Evolutionary conservation across 176 grass and related monocot species (phyloP).

Genomic region (Aechmea fasciata): DNA sequence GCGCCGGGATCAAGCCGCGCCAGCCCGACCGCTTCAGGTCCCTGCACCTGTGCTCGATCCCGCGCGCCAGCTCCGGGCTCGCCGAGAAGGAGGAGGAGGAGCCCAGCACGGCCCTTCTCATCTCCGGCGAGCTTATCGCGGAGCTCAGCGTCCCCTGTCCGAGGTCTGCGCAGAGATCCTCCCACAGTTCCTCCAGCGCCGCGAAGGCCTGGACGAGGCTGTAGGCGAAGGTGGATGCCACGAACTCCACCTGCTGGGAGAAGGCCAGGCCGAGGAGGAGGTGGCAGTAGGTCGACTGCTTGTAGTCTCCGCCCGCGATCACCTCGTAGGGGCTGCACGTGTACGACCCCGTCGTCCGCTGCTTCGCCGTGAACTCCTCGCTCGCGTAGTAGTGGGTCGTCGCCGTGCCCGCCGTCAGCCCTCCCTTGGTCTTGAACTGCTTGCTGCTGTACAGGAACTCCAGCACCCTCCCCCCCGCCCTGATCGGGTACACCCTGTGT

Average conservation of each 20-base stretch:
- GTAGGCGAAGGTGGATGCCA: conserved; percentile 27
- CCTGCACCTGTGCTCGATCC: conserved; percentile 2
- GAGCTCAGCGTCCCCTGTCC: conserved; percentile 6
- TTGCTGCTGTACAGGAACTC: conserved; percentile 32
- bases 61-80: background rate
- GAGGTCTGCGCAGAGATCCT: conserved; percentile 21
- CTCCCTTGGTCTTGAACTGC: conserved; percentile 17
- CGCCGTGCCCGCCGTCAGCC: conserved; percentile 5
- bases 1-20: conserved; percentile 4
- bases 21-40: background rate
- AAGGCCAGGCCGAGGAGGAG: conserved; percentile 24
- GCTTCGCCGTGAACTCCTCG: conserved; percentile 22
- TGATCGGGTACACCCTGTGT: conserved; percentile 11
- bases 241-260: conserved; percentile 9
- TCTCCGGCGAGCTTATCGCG: background rate
- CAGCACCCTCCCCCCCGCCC: conserved; percentile 10
- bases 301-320: conserved; percentile 18
- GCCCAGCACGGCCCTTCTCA: conserved; percentile 9
- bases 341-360: conserved; percentile 13
- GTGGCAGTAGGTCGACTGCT: conserved; percentile 26
- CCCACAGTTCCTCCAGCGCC: conserved; percentile 13
- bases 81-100: background rate
- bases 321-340: conserved; percentile 22
- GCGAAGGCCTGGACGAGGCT: conserved; percentile 20
- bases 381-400: conserved; percentile 26